These are phyloP conservation scores for Nicotiana attenuata DNA, from an alignment of 257 asterid genomes.

Conservation along the genomic window DNA sequence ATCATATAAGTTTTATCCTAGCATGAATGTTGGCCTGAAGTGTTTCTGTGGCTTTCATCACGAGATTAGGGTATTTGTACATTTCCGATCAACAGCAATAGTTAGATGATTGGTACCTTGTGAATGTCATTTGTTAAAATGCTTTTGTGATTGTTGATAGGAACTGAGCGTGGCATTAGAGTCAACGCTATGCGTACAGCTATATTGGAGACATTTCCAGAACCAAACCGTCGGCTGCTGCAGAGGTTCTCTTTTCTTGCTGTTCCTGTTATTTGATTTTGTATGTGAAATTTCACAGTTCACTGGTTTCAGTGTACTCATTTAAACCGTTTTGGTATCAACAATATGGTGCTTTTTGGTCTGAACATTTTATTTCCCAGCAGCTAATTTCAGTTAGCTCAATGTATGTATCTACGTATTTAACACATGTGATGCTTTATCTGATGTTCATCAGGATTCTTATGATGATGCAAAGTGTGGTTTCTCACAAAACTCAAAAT, in stretches of 20 bases:
- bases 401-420: background rate
- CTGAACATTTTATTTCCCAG: background rate
- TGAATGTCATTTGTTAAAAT: background rate
- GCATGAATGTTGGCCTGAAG: background rate
- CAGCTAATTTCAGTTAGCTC: background rate
- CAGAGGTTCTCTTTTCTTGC: conserved; percentile 53
- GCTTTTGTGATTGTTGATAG: conserved; percentile 37
- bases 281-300: background rate
- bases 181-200: conserved; percentile 83
- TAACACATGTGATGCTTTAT: conserved; percentile 6
- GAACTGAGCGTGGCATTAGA: conserved; percentile 78
- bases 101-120: background rate
- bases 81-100: background rate
- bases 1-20: background rate
- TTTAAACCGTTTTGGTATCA: background rate
- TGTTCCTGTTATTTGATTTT: conserved; percentile 8
- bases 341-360: background rate
- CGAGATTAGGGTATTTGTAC: background rate
- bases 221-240: conserved; percentile 91
- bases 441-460: conserved; percentile 62
- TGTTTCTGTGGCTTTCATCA: background rate
- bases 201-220: conserved; percentile 97
- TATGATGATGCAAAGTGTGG: conserved; percentile 84
- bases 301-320: background rate
- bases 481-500: conserved; percentile 68